Base-by-base conservation (phyloP, 1,139 yeast species). In the Candida mesenterica region DNA sequence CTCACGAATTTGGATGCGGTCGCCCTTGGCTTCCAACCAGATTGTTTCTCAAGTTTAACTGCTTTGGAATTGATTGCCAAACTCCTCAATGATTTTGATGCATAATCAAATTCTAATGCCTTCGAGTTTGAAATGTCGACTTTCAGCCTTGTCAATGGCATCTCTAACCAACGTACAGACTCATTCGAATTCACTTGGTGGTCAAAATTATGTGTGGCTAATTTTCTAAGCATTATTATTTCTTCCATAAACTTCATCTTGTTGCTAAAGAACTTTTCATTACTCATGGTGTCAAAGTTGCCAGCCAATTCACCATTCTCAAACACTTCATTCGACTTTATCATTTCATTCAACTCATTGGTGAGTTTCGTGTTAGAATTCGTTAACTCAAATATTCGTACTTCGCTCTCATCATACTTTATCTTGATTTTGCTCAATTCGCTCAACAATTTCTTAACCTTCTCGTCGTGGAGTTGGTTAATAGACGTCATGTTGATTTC, bases 401-500 rank as follows among this genome's bases (percentile, higher is more conserved):
- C 36, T 46, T 52, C 32, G 46, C 46, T 43, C 4, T 44, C 45
- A 9, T 54, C 51, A 24, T 55, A 53, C 15, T 52, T 51, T 1
- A 41, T 32, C 10, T 55, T 45, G 15, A 68, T 42, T 1, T 36
- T 36, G 0, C 44, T 39, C n/a, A 68, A 42, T 27, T 57, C 55
- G 2, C 37, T 13, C 13, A 52, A 50, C 17, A 70, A 39, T 5
- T 49, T 34, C 18, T 55, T 46, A 17, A 53, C 38, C 22, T 62
- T 54, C 22, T 49, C 55, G n/a, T 47, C 53, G 29, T 62, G 63
- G 16, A 58, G 61, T 9, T 55, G 52, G 38, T 59, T 58, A 12
- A 62, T 50, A 10, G 68, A 58, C 7, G 46, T 52, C 55, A 77
- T 59, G 46, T 68, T 72, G 15, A 63, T 61, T 42, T 68, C 72